Conservation (phyloP, 2,329 filamentous ascomycete genomes). For the Sporothrix euskadiensis region DNA sequence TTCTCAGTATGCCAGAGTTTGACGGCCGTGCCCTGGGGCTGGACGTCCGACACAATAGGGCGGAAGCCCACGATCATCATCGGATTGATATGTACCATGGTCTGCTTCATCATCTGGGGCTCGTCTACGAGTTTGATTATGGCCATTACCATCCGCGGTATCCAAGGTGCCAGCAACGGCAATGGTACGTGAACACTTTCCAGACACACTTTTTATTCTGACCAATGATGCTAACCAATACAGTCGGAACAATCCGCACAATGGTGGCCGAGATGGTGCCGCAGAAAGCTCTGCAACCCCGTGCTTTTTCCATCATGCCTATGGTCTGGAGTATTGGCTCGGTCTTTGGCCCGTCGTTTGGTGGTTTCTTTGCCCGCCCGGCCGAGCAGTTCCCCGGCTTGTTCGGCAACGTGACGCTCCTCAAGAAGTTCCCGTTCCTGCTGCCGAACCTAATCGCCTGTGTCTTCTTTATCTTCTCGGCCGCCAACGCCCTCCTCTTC, state of each 20-base stretch:
- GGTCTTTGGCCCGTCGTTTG: constrained; percentile 84
- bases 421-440: constrained; percentile 76
- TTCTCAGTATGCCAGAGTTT: constrained; percentile 72
- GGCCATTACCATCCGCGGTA: constrained; percentile 73
- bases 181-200: constrained; percentile 57
- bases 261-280: constrained; percentile 93
- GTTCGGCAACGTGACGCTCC: constrained; percentile 67
- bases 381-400: constrained; percentile 69
- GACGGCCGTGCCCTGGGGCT: constrained; percentile 74
- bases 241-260: constrained; percentile 85
- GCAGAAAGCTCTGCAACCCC: constrained; percentile 79
- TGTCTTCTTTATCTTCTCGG: constrained; percentile 74
- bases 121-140: constrained; percentile 76
- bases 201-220: not conserved
- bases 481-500: constrained; percentile 73
- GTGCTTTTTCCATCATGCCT: constrained; percentile 92
- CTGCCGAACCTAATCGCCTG: constrained; percentile 81
- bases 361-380: constrained; percentile 82
- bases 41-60: constrained; percentile 74
- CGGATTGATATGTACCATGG: constrained; percentile 76
- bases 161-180: constrained; percentile 84
- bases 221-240: not conserved
- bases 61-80: constrained; percentile 78
- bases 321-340: constrained; percentile 83
- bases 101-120: constrained; percentile 78